Conservation (phyloP, 169 alveolate genomes). For the Plasmodium malariae region DNA sequence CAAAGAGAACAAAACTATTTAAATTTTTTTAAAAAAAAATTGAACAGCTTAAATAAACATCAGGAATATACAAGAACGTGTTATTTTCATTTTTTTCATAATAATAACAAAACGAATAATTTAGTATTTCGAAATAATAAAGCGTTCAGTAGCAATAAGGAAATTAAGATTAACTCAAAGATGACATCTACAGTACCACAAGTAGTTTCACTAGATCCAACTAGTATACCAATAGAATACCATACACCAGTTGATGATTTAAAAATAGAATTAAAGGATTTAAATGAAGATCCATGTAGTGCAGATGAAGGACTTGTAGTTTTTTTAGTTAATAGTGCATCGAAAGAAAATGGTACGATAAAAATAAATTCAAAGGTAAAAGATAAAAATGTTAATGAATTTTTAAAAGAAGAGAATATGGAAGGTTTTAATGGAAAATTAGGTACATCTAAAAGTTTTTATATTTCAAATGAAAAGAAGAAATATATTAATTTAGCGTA, state of each 20-base stretch:
- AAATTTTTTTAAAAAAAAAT: conserved; percentile 4
- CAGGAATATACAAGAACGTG: not conserved
- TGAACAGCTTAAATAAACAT: not conserved
- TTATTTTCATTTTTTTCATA: not conserved
- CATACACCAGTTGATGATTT: conserved; percentile 42
- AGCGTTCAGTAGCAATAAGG: not conserved
- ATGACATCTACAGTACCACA: conserved; percentile 67
- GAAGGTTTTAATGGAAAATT: conserved; percentile 56
- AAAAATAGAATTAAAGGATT: conserved; percentile 26
- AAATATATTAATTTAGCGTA: conserved; percentile 22
- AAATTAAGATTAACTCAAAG: not conserved
- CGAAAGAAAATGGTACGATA: conserved; percentile 9
- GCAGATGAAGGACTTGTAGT: conserved; percentile 30
- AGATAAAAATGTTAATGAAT: conserved; percentile 24
- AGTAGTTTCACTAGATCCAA: conserved; percentile 50
- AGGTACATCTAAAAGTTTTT: conserved; percentile 64
- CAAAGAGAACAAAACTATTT: conserved; percentile 1
- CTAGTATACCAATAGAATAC: conserved; percentile 45
- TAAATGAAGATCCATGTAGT: not conserved
- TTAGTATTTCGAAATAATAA: not conserved
- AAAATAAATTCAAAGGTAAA: conserved; percentile 21
- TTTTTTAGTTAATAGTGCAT: conserved; percentile 32
- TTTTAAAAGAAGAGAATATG: conserved; percentile 23
- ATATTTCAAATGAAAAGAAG: conserved; percentile 32
- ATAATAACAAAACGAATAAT: not conserved